Base-by-base conservation (phyloP, 2,329 filamentous ascomycete species). In the Aspergillus versicolor region DNA sequence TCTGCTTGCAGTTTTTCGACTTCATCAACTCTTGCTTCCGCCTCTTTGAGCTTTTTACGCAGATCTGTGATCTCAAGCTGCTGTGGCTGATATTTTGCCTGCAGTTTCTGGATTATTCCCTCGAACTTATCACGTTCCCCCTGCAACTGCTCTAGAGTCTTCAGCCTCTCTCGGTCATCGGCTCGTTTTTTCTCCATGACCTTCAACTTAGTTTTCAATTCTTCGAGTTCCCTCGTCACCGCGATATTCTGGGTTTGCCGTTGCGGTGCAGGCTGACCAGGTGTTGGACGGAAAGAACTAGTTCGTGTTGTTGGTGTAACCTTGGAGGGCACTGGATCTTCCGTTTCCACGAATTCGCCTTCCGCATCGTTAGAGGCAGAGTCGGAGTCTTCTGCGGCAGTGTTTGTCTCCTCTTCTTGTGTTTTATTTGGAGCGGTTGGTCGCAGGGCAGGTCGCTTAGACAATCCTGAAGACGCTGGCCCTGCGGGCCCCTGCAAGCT, bases 81-180 rank as follows among this genome's bases (percentile, higher is more conserved):
- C 56, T 93, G 88, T 0, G 90, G 86, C 68, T 95, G 91, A 62
- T 91, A 92, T 73, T 97, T 97, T 40, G 86, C 82, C 70, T 97
- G 91, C 46, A 99, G 78, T 67, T 95, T 97, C 68, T 96, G 89
- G 48, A 97, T 92, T 62, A 97, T 91, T 5, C 76, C 81, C 71
- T 96, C 90, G 61, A 89, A 77, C 49, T 77, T 76, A 57, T 78
- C 75, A 27, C 75, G 74, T 45, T 81, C 74, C 17, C 84, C 81
- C 68, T 92, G 87, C 15, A 92, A 76, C 63, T 88, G 86, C 56
- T 96, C 90, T 47, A 96, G 74, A 12, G 82, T 83, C 69, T 93
- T 92, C 51, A 96, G 74, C 69, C 91, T 90, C 65, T 97, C 92
- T 19, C 91, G 84, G 67, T 96, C 91, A 61, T 97, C 93, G 12